Base-by-base conservation (phyloP, 176 grass and related monocot species). In the Oryza glaberrima region DNA sequence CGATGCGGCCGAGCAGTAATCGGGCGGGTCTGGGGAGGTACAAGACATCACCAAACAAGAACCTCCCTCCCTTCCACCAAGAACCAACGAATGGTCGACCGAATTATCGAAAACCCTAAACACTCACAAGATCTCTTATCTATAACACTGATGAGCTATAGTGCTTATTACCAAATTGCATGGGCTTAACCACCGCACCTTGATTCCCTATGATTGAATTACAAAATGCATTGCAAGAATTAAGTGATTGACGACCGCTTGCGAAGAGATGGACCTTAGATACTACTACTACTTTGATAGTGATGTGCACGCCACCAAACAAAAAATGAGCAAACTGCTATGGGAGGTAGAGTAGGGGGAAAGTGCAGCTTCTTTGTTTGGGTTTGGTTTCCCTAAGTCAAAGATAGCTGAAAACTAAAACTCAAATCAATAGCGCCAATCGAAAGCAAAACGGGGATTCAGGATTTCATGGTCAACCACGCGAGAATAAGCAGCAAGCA, bases 1-100 rank as follows among this genome's bases (percentile, higher is more conserved):
- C 15, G 93, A 89, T 5, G 73, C 81, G 1, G 91, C 76, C 1
- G 93, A 98, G 90, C 93, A 98, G 82, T 95, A 94, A 15, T 85
- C 75, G 1, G 93, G 90, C 22, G 91, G 90, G 70, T 95, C 88
- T 10, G 93, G 52, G 11, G 96, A 92, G 75, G 74, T 83, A 83
- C 96, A 95, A 92, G 96, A 95, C 96, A 95, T 98, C 9, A 38
- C 47, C 54, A 65, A 75, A 65, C 49, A 58, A 79, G 85, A 84
- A 25, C 4, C 30, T 32, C 30, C 32, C 9, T n/a, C 19, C 46
- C n/a, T 72, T 43, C 40, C 12, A 16, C 34, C 49, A 52, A 51
- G 1, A 76, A 6, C 41, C 11, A n/a, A 8, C 8, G 9, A n/a
- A 7, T 32, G 5, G 9, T 5, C 35, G 30, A 49, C 11, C 20